These are phyloP conservation scores for Hemileccinum impolitum DNA, from an alignment of 768 basidiomycete species.

Conservation along the genomic window DNA sequence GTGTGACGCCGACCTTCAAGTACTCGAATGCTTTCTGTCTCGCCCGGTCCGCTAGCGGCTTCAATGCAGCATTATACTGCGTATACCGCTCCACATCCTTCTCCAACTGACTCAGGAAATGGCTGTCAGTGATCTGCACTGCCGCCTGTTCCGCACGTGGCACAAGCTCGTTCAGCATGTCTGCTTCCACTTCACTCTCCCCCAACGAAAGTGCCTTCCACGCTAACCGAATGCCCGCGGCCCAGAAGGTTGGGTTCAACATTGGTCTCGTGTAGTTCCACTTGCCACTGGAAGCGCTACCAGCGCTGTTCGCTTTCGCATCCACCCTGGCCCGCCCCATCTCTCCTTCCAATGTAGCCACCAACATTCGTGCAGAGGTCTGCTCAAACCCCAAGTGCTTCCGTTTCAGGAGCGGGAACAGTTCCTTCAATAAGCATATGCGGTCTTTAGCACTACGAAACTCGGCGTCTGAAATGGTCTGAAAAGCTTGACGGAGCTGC, in stretches of 20 bases:
- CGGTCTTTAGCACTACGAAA: conserved; percentile 15
- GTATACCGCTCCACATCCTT: background rate
- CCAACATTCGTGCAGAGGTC: background rate
- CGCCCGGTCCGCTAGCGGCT: background rate
- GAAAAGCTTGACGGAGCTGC: background rate
- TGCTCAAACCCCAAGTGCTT: background rate
- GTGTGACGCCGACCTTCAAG: conserved; percentile 1
- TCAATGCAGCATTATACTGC: background rate
- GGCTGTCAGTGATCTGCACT: conserved; percentile 6
- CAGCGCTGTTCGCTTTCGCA: too few species aligned
- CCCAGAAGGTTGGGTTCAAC: background rate
- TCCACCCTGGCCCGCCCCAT: conserved; percentile 3
- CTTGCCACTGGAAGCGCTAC: background rate
- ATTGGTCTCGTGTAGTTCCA: background rate
- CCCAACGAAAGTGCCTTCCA: too few species aligned
- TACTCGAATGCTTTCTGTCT: background rate
- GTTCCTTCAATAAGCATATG: conserved; percentile 8
- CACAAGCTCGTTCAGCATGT: conserved; percentile 3
- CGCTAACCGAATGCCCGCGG: too few species aligned
- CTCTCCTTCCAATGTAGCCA: conserved; percentile 3
- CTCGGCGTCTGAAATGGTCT: conserved; percentile 3
- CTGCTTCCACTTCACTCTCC: background rate
- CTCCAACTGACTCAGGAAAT: conserved; percentile 12
- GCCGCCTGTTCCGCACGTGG: background rate
- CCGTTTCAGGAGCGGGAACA: background rate